phyloP scores from a whole-genome alignment of 179 eudicot genomes.

The Patellifolia procumbens region DNA sequence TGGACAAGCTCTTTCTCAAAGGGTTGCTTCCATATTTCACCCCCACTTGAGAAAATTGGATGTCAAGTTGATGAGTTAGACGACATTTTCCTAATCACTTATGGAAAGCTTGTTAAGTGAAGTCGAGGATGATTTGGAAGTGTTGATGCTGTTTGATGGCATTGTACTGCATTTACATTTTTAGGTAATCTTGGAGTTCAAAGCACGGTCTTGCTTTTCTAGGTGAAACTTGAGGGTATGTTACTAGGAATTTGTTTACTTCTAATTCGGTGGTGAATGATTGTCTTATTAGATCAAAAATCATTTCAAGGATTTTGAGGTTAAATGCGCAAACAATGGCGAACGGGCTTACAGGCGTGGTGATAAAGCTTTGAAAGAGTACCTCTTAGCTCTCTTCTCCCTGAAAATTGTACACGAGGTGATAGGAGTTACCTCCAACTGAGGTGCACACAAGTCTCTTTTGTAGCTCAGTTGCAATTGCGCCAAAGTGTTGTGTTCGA shows the following conservation, averaged over 20 bases:
- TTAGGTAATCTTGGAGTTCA: neutral
- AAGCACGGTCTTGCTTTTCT: neutral
- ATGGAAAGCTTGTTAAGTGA: neutral
- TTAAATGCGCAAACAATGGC: no score
- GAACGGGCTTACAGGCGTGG: no score
- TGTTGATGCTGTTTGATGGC: neutral
- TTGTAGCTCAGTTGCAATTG: no score
- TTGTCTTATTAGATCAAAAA: no score
- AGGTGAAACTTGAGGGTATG: neutral
- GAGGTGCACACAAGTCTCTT: no score
- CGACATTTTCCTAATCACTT: neutral
- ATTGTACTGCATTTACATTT: neutral
- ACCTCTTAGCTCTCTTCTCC: no score
- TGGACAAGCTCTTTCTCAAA: neutral
- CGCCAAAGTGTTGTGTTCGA: no score
- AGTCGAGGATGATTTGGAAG: neutral
- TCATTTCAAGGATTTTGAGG: no score
- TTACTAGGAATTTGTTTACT: neutral
- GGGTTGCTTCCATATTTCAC: neutral
- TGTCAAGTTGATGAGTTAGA: neutral
- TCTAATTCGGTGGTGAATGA: neutral
- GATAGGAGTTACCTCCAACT: no score
- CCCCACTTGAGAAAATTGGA: neutral
- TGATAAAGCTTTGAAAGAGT: no score
- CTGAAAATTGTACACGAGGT: no score